Conservation (phyloP, 2,329 filamentous ascomycete species). For the Harringtonia lauricola region DNA sequence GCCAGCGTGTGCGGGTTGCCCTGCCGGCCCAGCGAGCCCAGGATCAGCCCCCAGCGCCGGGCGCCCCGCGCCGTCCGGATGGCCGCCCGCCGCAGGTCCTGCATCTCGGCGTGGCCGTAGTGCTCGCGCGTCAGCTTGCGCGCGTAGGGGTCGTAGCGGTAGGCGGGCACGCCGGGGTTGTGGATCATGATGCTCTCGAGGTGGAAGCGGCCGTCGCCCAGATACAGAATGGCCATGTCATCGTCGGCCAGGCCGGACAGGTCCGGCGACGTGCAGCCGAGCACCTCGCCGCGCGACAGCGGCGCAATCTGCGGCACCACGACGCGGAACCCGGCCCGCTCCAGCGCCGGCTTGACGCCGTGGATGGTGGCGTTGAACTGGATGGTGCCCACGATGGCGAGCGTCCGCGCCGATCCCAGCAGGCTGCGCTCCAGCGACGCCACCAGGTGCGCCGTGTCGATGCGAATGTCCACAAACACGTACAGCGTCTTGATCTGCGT, state of each 20-base stretch:
- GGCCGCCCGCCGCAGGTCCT: constrained; percentile 64
- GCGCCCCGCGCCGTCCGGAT: constrained; percentile 66
- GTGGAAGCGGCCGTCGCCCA: constrained; percentile 89
- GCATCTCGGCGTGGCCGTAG: constrained; percentile 88
- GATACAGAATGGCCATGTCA: constrained; percentile 74
- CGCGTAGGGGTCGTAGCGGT: constrained; percentile 94
- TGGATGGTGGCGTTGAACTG: constrained; percentile 98
- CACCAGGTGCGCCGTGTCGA: constrained; percentile 79
- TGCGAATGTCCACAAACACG: constrained; percentile 96
- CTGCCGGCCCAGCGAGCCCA: constrained; percentile 85
- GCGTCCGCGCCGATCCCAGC: constrained; percentile 64
- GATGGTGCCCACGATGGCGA: constrained; percentile 92
- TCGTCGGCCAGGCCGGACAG: constrained; percentile 15
- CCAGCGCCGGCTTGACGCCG: constrained; percentile 65
- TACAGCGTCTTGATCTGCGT: constrained; percentile 96
- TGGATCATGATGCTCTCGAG: constrained; percentile 99
- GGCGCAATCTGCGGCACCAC: constrained; percentile 88
- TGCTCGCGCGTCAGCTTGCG: constrained; percentile 81
- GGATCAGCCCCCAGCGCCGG: constrained; percentile 75
- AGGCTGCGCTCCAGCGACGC: constrained; percentile 80
- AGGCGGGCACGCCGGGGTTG: constrained; percentile 81
- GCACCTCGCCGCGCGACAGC: constrained; percentile 85
- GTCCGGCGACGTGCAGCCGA: constrained; percentile 87
- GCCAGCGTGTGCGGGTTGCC: constrained; percentile 90
- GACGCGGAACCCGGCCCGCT: constrained; percentile 74